phyloP scores from a whole-genome alignment of 129 eudicot species.

The Flaveria ramosissima region DNA sequence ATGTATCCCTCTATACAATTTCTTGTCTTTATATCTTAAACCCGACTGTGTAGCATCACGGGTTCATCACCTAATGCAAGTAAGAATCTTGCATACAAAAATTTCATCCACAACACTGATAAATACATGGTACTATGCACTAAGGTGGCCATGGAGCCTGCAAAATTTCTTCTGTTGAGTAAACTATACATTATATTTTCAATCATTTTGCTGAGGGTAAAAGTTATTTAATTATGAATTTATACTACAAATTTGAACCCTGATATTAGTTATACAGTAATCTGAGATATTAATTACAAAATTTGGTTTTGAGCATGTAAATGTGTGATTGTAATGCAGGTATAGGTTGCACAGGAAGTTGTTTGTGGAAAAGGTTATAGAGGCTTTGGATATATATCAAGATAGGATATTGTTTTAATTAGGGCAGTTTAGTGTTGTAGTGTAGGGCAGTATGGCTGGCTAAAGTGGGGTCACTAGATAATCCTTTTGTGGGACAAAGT shows the following conservation, averaged over 20 bases:
- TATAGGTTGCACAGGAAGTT: slow-evolving; percentile 82
- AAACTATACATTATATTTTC: background rate
- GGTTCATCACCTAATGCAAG: slow-evolving; percentile 9
- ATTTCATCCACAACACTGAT: background rate
- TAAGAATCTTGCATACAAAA: slow-evolving; percentile 3
- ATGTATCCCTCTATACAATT: slow-evolving; percentile 31
- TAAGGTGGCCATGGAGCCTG: background rate
- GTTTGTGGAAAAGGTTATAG: slow-evolving; percentile 77
- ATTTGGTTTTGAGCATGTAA: background rate
- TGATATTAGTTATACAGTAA: background rate
- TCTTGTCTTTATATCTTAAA: background rate
- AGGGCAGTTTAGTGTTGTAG: slow-evolving; percentile 22
- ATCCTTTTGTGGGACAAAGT: slow-evolving; percentile 15
- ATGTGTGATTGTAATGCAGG: slow-evolving; percentile 52
- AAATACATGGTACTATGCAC: slow-evolving; percentile 3
- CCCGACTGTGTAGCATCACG: background rate
- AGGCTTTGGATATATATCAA: slow-evolving; percentile 81
- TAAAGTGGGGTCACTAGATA: slow-evolving; percentile 22
- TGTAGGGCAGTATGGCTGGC: background rate
- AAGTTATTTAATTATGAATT: background rate
- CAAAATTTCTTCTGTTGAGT: background rate
- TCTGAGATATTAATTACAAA: background rate
- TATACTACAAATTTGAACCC: background rate
- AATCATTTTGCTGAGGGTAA: background rate
- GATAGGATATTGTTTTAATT: slow-evolving; percentile 71